Evolutionary conservation across 129 eudicot species (phyloP), one percentile per base, ranked within the genome.

Genomic region (Flaveria linearis): DNA sequence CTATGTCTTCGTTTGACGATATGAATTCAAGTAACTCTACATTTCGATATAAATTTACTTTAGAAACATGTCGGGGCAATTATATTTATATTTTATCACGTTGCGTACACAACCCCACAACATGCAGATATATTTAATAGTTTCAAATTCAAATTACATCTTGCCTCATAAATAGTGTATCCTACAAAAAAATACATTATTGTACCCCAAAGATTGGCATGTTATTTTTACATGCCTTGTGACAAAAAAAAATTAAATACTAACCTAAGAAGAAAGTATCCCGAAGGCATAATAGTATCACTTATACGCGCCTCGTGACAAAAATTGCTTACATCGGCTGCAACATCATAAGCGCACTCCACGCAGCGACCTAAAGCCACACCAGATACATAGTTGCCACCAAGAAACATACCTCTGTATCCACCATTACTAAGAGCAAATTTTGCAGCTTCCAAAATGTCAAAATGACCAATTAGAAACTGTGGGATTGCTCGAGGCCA

Each of bases 401-500:
- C 92, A 55, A 93, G 92, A 86, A 87, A 88, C 80, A 93, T 70
- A 20, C 98, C 98, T 46, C 75, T 57, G n/a, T 76, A 82, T 57
- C 96, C 96, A 45, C 77, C 89, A 12, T 49, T 36, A 53, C 70
- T 71, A 36, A 93, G 90, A 79, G 92, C 91, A 69, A 72, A 49
- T 85, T 86, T 91, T 43, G 96, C 90, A 65, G 84, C 72, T 64
- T 88, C 88, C 69, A 93, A 72, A 33, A 85, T 69, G 75, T 90
- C 98, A 49, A 83, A 82, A 82, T 93, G 98, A 58, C 98, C 97
- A 12, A 93, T 60, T 71, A 86, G 68, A 79, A 90, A 93, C 75
- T 93, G 98, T 42, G 98, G 98, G 25, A 93, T 93, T 49, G 98
- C 98, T 79, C 82, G 87, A 55, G 96, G 96, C 98, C 98, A 93